Evolutionary conservation across 768 basidiomycete species (phyloP), one percentile per base, ranked within the genome.

Genomic region (Boletus sp.): DNA sequence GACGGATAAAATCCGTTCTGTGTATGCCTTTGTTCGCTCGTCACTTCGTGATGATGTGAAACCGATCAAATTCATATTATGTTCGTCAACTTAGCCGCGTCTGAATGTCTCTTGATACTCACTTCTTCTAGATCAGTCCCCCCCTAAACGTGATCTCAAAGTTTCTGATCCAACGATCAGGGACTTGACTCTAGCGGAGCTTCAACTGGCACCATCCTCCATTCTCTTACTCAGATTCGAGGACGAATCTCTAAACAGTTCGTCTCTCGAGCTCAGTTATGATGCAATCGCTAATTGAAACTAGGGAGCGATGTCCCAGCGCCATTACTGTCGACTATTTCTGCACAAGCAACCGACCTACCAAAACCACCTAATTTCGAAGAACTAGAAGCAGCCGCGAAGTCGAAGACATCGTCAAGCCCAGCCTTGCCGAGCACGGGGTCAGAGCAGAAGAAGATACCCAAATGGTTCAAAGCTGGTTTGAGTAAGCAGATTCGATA

Each of bases 1-100:
- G 7, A 81, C 81, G 4, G 83, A 85, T 72, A 94, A 89, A 70
- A 92, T 96, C 50, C 81, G 82, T 49, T 78, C 87, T 3, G 83
- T 96, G 9, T 95, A 96, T 68, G 90, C 89, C 10, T 94, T 94
- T 60, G 91, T 94, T 51, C 82, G 87, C 35, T 74, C 77, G 33
- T 82, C 83, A 20, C 75, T 96, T 35, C 75, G 83, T 42, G 89
- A 90, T 54, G 90, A 92, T 58, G 83, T 86, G 45, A 85, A 90
- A 68, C 79, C 85, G 4, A 83, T 83, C 72, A 92, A 92, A 64
- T 96, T 94, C 65, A 78, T 93, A 39, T 78, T 96, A 39, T 95
- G 93, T 94, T 64, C 51, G 85, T 80, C 35, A 32, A 36, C 29
- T 24, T 9, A 14, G n/a, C n/a, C 7, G 28, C 33, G 9, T 46